Conservation (phyloP, 306 rosid species). For the Potentilla sterilis region DNA sequence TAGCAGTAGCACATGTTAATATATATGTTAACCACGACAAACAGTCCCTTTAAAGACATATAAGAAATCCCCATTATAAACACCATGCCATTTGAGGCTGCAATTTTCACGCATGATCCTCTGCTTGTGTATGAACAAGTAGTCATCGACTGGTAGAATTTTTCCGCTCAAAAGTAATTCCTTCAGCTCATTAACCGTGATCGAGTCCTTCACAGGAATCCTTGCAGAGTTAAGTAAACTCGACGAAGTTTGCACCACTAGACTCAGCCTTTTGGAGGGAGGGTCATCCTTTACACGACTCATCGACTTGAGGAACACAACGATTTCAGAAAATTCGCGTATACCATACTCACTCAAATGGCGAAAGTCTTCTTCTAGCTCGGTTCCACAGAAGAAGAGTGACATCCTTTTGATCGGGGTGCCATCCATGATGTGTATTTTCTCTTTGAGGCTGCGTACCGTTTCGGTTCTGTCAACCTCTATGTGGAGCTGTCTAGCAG, state of each 20-base stretch:
- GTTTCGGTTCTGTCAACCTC: slow-evolving; percentile 72
- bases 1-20: neutral
- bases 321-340: slow-evolving; percentile 56
- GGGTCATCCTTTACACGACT: slow-evolving; percentile 47
- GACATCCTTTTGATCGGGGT: slow-evolving; percentile 64
- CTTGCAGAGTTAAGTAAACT: slow-evolving; percentile 67
- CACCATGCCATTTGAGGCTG: slow-evolving; percentile 87
- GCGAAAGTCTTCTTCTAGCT: slow-evolving; percentile 58
- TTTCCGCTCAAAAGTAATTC: slow-evolving; percentile 51
- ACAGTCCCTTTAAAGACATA: slow-evolving; percentile 75
- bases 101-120: slow-evolving; percentile 78
- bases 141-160: slow-evolving; percentile 62
- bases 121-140: slow-evolving; percentile 82
- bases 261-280: slow-evolving; percentile 43
- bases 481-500: slow-evolving; percentile 48
- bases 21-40: slow-evolving; percentile 34
- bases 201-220: slow-evolving; percentile 64
- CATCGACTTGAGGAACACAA: slow-evolving; percentile 47
- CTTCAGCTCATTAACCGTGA: slow-evolving; percentile 61
- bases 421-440: slow-evolving; percentile 62
- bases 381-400: slow-evolving; percentile 53
- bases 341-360: slow-evolving; percentile 60
- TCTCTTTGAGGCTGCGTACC: slow-evolving; percentile 68
- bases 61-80: slow-evolving; percentile 71
- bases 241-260: slow-evolving; percentile 74